Evolutionary conservation across 306 rosid species (phyloP), one percentile per base, ranked within the genome.

Genomic region (Quercus berberidifolia): DNA sequence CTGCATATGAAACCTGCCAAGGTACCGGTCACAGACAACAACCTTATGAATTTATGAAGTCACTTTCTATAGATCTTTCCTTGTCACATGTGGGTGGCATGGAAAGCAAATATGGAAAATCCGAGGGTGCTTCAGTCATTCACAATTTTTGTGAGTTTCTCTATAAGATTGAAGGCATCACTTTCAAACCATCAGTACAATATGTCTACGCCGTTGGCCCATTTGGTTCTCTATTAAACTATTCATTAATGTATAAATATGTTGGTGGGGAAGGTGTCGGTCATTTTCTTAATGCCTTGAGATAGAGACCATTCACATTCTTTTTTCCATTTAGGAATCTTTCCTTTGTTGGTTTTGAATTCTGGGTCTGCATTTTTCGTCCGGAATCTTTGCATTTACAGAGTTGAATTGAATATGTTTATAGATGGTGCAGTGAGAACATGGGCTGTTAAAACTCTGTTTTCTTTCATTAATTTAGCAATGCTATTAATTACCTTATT

Each of bases 251-350:
- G 63, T 33, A 23, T 13, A 23, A 15, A 21, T 6, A 1, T 49
- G 78, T 62, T 64, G 63, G 69, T 68, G 43, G 76, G 74, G 82
- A 86, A 74, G 63, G 79, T 85, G 92, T 84, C 84, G 84, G 96
- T 85, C 86, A 76, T 82, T 85, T 82, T 78, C 82, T 74, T 73
- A 46, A 55, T 73, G 59, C 78, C 58, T 38, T 75, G 73, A 30
- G 69, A 76, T 38, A 41, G 67, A 58, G 83, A 87, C 85, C 20
- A 13, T 55, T 78, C 81, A 73, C 58, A 63, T 15, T 6, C 84
- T 69, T 67, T 84, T 82, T 77, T 76, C 77, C 80, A 64, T 73
- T 80, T 83, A 78, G 78, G 91, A 87, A 81, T 82, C 87, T 92
- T 74, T 82, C 46, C 78, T 67, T 56, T 69, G 78, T 72, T 71